Evolutionary conservation across 306 rosid genomes (phyloP).

Genomic region (Bauhinia variegata): DNA sequence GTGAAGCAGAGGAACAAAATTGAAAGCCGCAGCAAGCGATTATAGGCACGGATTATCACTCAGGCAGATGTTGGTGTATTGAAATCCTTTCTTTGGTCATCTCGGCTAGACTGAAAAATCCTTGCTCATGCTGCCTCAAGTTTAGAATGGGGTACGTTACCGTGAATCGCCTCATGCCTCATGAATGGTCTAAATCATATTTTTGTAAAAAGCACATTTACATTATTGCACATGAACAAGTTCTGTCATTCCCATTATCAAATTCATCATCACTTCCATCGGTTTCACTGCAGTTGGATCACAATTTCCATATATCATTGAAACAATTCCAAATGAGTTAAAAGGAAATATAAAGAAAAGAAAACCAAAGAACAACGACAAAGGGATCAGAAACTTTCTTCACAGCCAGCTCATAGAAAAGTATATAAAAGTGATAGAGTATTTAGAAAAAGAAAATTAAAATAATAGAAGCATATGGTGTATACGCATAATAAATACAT

Average conservation of each 20-base stretch:
- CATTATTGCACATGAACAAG: conserved; percentile 82
- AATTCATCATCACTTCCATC: conserved; percentile 86
- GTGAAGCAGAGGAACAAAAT: conserved; percentile 59
- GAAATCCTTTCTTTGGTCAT: conserved; percentile 32
- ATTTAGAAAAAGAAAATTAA: background rate
- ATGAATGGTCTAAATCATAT: conserved; percentile 39
- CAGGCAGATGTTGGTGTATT: conserved; percentile 33
- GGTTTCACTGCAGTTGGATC: conserved; percentile 68
- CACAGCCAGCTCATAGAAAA: too few relatives aligned
- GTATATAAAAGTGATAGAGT: background rate
- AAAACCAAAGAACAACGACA: background rate
- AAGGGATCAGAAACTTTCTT: too few relatives aligned
- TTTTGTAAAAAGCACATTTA: conserved; percentile 52
- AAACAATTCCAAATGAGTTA: conserved; percentile 25
- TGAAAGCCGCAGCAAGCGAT: conserved; percentile 66
- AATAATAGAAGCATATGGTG: conserved; percentile 1
- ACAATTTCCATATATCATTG: conserved; percentile 45
- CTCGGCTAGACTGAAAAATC: conserved; percentile 40
- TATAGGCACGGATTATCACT: conserved; percentile 56
- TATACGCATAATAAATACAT: background rate
- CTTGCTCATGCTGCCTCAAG: conserved; percentile 44
- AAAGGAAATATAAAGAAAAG: background rate
- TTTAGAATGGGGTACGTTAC: conserved; percentile 45
- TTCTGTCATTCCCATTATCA: conserved; percentile 74
- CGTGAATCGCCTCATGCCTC: conserved; percentile 39